Evolutionary conservation across 1,284 basidiomycete genomes (phyloP), one percentile per base, ranked within the genome.

Genomic region (Moniliophthora roreri): DNA sequence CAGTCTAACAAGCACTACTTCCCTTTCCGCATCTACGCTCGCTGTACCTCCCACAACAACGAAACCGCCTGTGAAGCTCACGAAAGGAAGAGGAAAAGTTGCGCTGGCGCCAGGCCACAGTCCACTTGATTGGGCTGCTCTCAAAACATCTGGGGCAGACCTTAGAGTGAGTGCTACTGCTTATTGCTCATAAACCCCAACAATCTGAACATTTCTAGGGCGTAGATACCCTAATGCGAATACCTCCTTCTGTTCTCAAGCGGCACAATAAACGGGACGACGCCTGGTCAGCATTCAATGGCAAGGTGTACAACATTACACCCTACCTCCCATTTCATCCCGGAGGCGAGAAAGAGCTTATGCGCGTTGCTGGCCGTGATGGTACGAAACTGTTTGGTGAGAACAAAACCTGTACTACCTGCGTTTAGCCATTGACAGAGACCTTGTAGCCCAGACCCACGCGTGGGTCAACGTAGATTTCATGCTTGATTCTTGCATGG

Each of bases 271-370:
- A 79, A 36, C 77, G 72, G n/a, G 86, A 90, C 48, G 95, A 99
- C 69, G 95, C 93, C 0, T 99, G 96, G 96, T 85, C 93, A 5
- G 88, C 85, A 0, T 89, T 98, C 71, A 86, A 89, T 60, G 95
- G 95, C 45, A 95, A 92, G 66, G 95, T 99, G 20, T 99, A 99
- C 75, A 98, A 99, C 68, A 91, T 99, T 46, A 96, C 95, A 1
- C 84, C 91, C 0, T 99, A 98, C 69, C 70, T 98, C 5, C 77
- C 86, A 0, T 99, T 89, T 64, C 97, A 99, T 67, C 96, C 96
- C 0, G 96, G 96, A 10, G 97, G 96, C 6, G 92, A 89, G 70
- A 87, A 87, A 61, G 93, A 98, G 66, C 75, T 99, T 38, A 91
- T 99, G 92, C 82, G 96, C n/a, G 90, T 91, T 13, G 96, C 96